Conservation (phyloP, 768 basidiomycete genomes). For the Xerocomellus chrysenteron region DNA sequence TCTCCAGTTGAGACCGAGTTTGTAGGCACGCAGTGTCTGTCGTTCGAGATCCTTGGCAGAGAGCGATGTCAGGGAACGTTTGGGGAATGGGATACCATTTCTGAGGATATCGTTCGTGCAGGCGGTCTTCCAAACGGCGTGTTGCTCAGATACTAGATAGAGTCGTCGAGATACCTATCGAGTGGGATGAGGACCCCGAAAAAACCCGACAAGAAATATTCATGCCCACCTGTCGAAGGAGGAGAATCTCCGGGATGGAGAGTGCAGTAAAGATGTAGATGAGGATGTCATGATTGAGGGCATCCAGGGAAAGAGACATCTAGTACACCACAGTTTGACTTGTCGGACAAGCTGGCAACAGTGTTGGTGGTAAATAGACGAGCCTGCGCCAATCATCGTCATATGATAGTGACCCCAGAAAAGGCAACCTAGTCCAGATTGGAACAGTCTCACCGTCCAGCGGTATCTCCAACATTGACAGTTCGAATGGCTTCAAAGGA, state of each 20-base stretch:
- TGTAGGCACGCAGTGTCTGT: slow-evolving; percentile 43
- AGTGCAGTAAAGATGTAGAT: slow-evolving; percentile 37
- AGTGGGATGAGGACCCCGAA: neutral
- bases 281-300: slow-evolving; percentile 39
- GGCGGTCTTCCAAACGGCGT: slow-evolving; percentile 57
- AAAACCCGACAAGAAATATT: neutral
- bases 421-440: slow-evolving; percentile 14
- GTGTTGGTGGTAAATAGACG: neutral
- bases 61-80: slow-evolving; percentile 34
- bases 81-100: slow-evolving; percentile 52
- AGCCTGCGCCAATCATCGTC: neutral
- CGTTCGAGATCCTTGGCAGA: slow-evolving; percentile 45
- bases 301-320: slow-evolving; percentile 23
- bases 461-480: neutral
- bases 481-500: slow-evolving; percentile 48
- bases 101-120: slow-evolving; percentile 43
- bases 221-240: slow-evolving; percentile 41
- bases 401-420: neutral
- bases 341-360: neutral
- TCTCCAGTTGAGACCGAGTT: slow-evolving; percentile 52
- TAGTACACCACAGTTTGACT: neutral
- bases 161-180: slow-evolving; percentile 53
- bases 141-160: slow-evolving; percentile 42
- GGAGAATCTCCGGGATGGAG: slow-evolving; percentile 42
- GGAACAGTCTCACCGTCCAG: neutral